phyloP scores from a whole-genome alignment of 192 early-diverging fungal genomes.

The Anaeromyces robustus region DNA sequence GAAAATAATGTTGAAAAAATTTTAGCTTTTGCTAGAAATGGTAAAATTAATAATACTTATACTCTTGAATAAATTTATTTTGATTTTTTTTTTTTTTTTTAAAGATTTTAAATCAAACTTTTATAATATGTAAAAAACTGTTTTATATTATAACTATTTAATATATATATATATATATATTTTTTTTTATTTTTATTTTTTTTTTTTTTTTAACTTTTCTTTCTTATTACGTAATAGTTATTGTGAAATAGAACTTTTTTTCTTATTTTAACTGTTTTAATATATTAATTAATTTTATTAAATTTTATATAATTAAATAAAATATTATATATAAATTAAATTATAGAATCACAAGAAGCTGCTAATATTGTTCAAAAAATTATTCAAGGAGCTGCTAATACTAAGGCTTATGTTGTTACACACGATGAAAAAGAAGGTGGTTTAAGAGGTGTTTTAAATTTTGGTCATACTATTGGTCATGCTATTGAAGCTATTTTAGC shows the following conservation, averaged over 20 bases:
- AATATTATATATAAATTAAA: background rate
- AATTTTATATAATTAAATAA: slow-evolving; percentile 6
- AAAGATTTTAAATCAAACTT: too few relatives aligned
- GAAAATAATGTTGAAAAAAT: slow-evolving; percentile 75
- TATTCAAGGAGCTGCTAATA: slow-evolving; percentile 68
- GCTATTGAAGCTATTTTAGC: slow-evolving; percentile 85
- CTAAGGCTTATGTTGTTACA: slow-evolving; percentile 91
- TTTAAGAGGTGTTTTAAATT: slow-evolving; percentile 86
- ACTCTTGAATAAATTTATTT: slow-evolving; percentile 13
- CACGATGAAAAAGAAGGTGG: slow-evolving; percentile 89
- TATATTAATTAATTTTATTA: background rate
- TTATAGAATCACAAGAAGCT: background rate
- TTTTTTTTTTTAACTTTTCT: too few relatives aligned
- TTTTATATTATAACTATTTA: too few relatives aligned
- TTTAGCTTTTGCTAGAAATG: slow-evolving; percentile 32
- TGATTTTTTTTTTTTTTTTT: background rate
- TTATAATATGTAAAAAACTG: too few relatives aligned
- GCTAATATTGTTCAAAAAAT: slow-evolving; percentile 48
- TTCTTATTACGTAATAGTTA: too few relatives aligned
- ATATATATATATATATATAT: too few relatives aligned
- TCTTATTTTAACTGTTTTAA: too few relatives aligned
- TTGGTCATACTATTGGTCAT: slow-evolving; percentile 93
- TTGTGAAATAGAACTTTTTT: too few relatives aligned
- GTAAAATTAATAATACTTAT: slow-evolving; percentile 15
- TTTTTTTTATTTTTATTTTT: too few relatives aligned